Evolutionary conservation across 805 yeast genomes (phyloP), one percentile per base, ranked within the genome.

Genomic region (Ogataea zsoltii): DNA sequence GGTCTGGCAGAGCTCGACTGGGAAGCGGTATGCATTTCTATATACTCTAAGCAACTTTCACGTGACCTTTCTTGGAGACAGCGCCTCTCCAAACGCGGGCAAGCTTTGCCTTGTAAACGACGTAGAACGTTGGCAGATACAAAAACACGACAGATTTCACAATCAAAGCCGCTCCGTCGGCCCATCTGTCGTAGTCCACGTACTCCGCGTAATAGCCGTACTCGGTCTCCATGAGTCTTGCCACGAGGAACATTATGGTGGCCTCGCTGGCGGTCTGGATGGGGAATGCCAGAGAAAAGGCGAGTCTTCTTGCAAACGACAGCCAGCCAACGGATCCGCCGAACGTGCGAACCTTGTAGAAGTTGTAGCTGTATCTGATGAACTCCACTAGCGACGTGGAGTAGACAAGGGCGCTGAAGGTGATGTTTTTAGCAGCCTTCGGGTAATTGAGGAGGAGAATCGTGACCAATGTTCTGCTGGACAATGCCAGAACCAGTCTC

Each of bases 271-370:
- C 25, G 1, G 47, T 35, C 31, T 56, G 50, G n/a, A 57, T 25
- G 0, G 67, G 67, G 16, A 50, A 50, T 23, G 45, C 31, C 2
- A 64, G 12, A 1, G 53, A 14, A 36, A 49, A 53, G 2, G 46
- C 23, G 9, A 54, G 19, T 15, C 50, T 44, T 23, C 58, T 58
- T 12, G 49, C 6, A 3, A 46, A 36, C 63, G 45, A 32, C 11
- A 56, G 35, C 49, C 52, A 42, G 12, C 19, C 6, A 3, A 56
- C 56, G 2, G 55, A 35, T 7, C 46, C 51, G 12, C 60, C 61
- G 26, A 48, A 55, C 4, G 61, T 51, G 28, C 61, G 50, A 35
- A 61, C 60, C 37, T 60, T 62, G 51, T 60, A 61, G 16, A 53
- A 46, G 39, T 58, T 53, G 45, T 61, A 60, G 17, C 49, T 36